phyloP scores from a whole-genome alignment of 305 asterid genomes.

The Solanum aculeatissimum region DNA sequence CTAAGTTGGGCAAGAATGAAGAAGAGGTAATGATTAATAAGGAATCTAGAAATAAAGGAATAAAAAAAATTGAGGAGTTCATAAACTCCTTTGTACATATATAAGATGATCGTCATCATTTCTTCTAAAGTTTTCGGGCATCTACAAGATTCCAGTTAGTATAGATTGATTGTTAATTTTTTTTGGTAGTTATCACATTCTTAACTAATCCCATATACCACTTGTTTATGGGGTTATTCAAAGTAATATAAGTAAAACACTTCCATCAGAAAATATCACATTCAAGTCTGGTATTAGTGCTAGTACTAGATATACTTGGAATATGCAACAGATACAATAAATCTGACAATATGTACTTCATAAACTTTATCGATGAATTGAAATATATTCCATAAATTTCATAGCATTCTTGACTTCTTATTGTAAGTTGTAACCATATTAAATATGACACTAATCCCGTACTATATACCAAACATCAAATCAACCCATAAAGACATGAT shows the following conservation, averaged over 20 bases:
- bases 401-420: neutral
- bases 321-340: neutral
- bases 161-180: neutral
- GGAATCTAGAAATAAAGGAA: neutral
- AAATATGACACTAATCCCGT: neutral
- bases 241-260: neutral
- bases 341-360: neutral
- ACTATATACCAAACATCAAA: neutral
- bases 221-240: neutral
- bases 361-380: neutral
- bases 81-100: neutral
- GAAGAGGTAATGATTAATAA: neutral
- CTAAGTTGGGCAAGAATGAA: neutral
- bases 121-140: neutral
- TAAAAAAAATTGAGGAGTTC: neutral
- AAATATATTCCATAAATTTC: neutral
- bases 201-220: neutral
- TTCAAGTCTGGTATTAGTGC: neutral
- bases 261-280: neutral
- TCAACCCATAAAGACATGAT: neutral
- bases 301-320: neutral
- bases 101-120: neutral
- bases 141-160: neutral
- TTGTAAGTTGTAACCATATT: neutral
- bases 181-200: neutral